phyloP scores from a whole-genome alignment of 2,329 filamentous ascomycete species.

The Orbilia quercus region DNA sequence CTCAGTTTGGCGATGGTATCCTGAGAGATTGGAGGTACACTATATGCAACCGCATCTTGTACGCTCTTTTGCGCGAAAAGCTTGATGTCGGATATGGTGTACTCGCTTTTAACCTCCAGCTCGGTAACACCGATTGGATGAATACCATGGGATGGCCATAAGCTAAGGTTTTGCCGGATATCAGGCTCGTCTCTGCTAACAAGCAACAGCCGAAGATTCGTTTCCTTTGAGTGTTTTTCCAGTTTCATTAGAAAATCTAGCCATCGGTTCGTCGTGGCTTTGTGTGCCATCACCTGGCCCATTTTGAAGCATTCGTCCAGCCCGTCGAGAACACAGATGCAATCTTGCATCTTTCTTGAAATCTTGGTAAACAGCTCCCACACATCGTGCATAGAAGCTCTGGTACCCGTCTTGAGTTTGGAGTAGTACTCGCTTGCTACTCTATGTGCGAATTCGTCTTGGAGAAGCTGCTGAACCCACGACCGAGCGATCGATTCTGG shows the following conservation, averaged over 20 bases:
- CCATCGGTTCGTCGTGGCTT: constrained; percentile 38
- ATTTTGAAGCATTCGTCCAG: constrained; percentile 56
- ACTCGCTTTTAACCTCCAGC: constrained; percentile 33
- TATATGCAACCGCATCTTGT: constrained; percentile 27
- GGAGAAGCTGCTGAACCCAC: constrained; percentile 52
- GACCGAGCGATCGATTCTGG: constrained; percentile 53
- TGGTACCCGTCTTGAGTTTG: constrained; percentile 18
- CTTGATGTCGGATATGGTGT: constrained; percentile 47
- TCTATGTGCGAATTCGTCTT: constrained; percentile 28
- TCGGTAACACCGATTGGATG: constrained; percentile 26
- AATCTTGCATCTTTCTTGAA: constrained; percentile 15
- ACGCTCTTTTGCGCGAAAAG: constrained; percentile 27
- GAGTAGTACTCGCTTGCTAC: constrained; percentile 27
- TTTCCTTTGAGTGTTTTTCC: constrained; percentile 17
- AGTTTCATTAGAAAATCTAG: constrained; percentile 46
- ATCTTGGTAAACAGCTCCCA: constrained; percentile 50
- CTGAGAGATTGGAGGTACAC: constrained; percentile 33
- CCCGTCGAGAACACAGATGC: constrained; percentile 53
- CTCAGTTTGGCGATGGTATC: constrained; percentile 26
- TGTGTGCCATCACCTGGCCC: constrained; percentile 20
- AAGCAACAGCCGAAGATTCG: constrained; percentile 37
- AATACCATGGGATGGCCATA: constrained; percentile 9
- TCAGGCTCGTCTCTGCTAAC: constrained; percentile 45
- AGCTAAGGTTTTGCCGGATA: constrained; percentile 40
- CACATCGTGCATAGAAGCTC: constrained; percentile 33